Evolutionary conservation across 331 rosid species (phyloP), one percentile per base, ranked within the genome.

Genomic region (Pyrus hybrid): DNA sequence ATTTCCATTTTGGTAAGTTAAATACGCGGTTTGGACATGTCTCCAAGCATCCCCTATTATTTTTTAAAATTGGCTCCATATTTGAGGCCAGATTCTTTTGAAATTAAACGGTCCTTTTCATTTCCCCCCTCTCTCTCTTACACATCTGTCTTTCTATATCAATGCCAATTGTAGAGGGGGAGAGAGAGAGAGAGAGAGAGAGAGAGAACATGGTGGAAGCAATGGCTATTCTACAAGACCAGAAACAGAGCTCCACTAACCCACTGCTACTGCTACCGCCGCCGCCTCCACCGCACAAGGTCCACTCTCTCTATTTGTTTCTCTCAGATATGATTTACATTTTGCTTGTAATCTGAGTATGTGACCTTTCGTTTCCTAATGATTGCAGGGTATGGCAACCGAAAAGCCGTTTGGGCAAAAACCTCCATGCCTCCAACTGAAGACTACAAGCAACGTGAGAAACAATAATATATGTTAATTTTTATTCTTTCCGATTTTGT

Each of bases 361-460:
- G 3, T 47, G 45, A 18, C 25, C 13, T 17, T 25, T 26, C 17
- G n/a, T 21, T 58, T 41, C 43, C 43, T 35, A 35, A 35, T 35
- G 16, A 21, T 51, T 66, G 35, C 79, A 83, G 85, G 49, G 57
- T 54, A 79, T 73, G 81, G 68, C 18, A 60, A 69, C 23, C 13
- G 58, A 60, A 63, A 77, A 29, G 76, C 35, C 58, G 35, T 61
- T 71, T 6, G 41, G 71, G 43, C 72, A 60, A 57, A 43, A 75
- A 71, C 29, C 8, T 41, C 17, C 56, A 69, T 64, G 60, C 35
- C 18, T 21, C 69, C 23, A 57, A 57, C 7, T 16, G 57, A 14
- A 13, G 8, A 70, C 74, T 45, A 16, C 49, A 17, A 75, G 28
- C 65, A 75, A 60, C 67, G 84, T 76, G 62, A 83, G 72, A 71